A percentile compares a stretch with the other conserved stretches of the same genome.
Evolutionary conservation across 768 basidiomycete species (phyloP).

Genomic region (Boletus rubescentipes): DNA sequence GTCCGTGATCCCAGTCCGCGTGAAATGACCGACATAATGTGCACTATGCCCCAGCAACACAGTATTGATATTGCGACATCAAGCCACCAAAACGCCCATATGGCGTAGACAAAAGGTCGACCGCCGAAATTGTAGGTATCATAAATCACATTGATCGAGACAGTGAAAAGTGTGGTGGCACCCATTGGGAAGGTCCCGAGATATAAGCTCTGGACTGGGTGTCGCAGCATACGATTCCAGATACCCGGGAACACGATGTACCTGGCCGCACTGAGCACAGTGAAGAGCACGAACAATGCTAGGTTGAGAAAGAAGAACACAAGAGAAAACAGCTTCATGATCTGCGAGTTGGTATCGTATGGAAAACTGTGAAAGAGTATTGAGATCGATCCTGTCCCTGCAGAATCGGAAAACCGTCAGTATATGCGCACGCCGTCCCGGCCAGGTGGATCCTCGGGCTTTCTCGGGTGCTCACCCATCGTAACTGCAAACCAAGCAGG

Average conservation of each 20-base stretch:
- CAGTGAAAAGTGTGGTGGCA: conserved; percentile 54
- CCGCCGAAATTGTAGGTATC: conserved; percentile 49
- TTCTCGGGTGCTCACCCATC: conserved; percentile 44
- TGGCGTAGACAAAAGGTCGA: conserved; percentile 46
- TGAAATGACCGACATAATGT: conserved; percentile 57
- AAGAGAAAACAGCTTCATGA: conserved; percentile 44
- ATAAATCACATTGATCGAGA: conserved; percentile 47
- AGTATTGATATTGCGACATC: conserved; percentile 54
- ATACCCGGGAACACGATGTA: conserved; percentile 55
- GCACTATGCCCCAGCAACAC: conserved; percentile 61
- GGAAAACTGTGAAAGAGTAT: conserved; percentile 58
- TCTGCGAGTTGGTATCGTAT: conserved; percentile 42
- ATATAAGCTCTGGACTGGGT: conserved; percentile 52
- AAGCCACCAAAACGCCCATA: conserved; percentile 73
- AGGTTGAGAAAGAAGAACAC: conserved; percentile 62
- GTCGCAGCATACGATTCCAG: conserved; percentile 46
- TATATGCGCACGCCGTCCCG: neutral
- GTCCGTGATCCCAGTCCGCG: conserved; percentile 16
- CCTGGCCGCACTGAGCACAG: conserved; percentile 43
- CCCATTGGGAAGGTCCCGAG: conserved; percentile 58
- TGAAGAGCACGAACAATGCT: conserved; percentile 51
- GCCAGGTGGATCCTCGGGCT: neutral
- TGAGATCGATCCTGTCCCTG: conserved; percentile 53
- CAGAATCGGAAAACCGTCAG: neutral
- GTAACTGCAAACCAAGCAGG: conserved; percentile 55